Conservation (phyloP, 139 green algal species). For the Chlorokybus atmophyticus region DNA sequence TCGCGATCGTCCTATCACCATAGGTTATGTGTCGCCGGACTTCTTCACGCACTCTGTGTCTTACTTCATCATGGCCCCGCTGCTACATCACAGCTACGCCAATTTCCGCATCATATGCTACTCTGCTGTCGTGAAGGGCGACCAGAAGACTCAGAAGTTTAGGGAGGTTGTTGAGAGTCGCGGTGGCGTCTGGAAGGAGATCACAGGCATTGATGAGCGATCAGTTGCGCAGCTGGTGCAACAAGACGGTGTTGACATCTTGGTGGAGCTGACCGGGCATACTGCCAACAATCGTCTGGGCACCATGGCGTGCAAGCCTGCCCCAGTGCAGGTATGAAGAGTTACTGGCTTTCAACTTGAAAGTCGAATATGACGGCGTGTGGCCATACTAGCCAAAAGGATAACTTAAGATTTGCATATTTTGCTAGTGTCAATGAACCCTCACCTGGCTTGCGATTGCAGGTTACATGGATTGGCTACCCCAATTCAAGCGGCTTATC, state of each 20-base stretch:
- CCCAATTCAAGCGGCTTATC: conserved; percentile 86
- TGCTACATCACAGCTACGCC: conserved; percentile 50
- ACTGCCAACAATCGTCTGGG: conserved; percentile 90
- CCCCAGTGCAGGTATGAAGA: conserved; percentile 75
- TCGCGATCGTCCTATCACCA: conserved; percentile 22
- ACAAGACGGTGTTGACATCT: conserved; percentile 70
- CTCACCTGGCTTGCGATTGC: no score
- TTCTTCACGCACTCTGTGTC: conserved; percentile 89
- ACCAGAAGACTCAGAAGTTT: conserved; percentile 70
- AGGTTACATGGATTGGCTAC: conserved; percentile 97
- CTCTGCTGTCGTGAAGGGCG: conserved; percentile 32
- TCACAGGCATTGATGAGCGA: conserved; percentile 14
- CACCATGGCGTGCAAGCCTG: conserved; percentile 57
- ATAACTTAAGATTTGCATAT: no score
- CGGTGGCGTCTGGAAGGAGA: conserved; percentile 49
- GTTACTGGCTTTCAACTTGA: no score
- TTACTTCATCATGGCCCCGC: conserved; percentile 89
- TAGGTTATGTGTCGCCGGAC: conserved; percentile 92
- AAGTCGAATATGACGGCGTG: no score
- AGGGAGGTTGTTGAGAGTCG: conserved; percentile 34
- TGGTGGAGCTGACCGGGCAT: conserved; percentile 95
- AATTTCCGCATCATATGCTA: conserved; percentile 41
- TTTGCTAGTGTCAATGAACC: no score
- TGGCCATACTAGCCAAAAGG: no score
- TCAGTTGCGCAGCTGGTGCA: conserved; percentile 39